These are phyloP conservation scores for Mycena floridula DNA, from an alignment of 768 basidiomycete genomes.

Conservation along the genomic window DNA sequence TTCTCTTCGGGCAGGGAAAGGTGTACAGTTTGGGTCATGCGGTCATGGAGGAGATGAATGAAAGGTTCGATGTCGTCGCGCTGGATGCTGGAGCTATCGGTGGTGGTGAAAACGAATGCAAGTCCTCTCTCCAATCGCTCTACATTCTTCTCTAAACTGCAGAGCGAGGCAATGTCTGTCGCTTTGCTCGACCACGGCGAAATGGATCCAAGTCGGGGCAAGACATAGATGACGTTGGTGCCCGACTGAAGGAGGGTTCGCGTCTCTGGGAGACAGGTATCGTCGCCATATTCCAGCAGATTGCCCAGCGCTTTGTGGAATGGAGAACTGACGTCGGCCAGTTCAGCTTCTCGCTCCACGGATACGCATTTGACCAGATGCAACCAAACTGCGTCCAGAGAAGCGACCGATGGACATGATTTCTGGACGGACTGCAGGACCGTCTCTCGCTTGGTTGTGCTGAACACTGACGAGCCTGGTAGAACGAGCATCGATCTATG, in stretches of 20 bases:
- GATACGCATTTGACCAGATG: constrained; percentile 74
- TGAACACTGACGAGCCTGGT: constrained; percentile 70
- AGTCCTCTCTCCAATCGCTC: constrained; percentile 84
- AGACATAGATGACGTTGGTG: constrained; percentile 56
- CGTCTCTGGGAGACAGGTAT: constrained; percentile 46
- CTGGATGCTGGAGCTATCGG: constrained; percentile 33
- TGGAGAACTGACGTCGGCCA: constrained; percentile 36
- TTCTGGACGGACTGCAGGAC: constrained; percentile 58
- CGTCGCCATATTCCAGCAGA: constrained; percentile 83
- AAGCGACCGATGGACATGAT: constrained; percentile 42
- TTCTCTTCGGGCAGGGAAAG: constrained; percentile 51
- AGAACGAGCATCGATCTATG: constrained; percentile 87
- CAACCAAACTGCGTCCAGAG: constrained; percentile 79
- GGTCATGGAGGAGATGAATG: constrained; percentile 78
- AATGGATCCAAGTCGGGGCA: constrained; percentile 85
- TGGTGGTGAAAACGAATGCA: constrained; percentile 55
- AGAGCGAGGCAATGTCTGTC: constrained; percentile 88
- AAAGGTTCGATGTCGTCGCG: constrained; percentile 45
- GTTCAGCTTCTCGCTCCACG: constrained; percentile 35
- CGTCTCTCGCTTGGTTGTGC: constrained; percentile 60
- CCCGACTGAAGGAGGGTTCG: constrained; percentile 25
- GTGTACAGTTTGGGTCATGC: constrained; percentile 89
- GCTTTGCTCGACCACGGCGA: constrained; percentile 99
- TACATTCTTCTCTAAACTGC: constrained; percentile 67
- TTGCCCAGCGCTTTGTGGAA: constrained; percentile 52